These are phyloP conservation scores for Chalciporus piperatus DNA, from an alignment of 768 basidiomycete genomes.

Conservation along the genomic window DNA sequence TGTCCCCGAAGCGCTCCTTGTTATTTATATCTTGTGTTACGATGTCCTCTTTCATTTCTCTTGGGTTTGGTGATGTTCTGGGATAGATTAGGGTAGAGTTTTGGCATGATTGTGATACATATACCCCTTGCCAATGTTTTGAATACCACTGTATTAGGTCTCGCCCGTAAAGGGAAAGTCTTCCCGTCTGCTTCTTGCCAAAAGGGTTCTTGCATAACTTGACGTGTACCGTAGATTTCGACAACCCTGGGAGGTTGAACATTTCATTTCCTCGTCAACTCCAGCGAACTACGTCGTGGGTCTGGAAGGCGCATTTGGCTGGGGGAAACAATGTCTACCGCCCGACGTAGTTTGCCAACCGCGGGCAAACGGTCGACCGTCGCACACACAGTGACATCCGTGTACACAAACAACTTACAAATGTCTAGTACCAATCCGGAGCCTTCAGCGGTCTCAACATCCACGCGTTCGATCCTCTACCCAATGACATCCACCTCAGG, in stretches of 20 bases:
- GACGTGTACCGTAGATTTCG: too few species aligned
- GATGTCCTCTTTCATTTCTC: neutral
- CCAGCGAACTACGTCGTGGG: neutral
- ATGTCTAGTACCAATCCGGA: constrained; percentile 12
- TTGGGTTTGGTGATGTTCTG: neutral
- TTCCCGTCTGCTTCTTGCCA: constrained; percentile 17
- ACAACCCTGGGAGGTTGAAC: neutral
- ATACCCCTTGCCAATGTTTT: neutral
- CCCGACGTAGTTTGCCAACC: constrained; percentile 21
- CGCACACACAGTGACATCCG: constrained; percentile 8
- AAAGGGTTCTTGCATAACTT: neutral
- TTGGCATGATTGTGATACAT: neutral
- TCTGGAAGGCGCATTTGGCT: neutral
- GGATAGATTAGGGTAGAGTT: neutral
- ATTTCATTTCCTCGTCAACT: neutral
- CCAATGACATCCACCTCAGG: constrained; percentile 5
- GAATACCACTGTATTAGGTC: neutral
- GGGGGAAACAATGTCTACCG: constrained; percentile 23
- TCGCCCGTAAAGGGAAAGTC: constrained; percentile 7
- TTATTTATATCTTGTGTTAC: neutral
- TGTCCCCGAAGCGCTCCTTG: neutral
- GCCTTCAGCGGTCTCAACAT: constrained; percentile 20
- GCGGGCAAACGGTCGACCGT: constrained; percentile 19
- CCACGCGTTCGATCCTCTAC: constrained; percentile 21
- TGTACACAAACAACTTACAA: constrained; percentile 13